These are phyloP conservation scores for sweet orange (Citrus sinensis) DNA, from an alignment of 345 rosid species.

Conservation along the genomic window DVS_A1.0 CM039163.1:9983501-9984000, in stretches of 20 bases:
- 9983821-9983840: conserved; percentile 75
- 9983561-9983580: not conserved
- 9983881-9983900: conserved; percentile 48
- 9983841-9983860: conserved; percentile 59
- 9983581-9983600: not conserved
- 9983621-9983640: not conserved
- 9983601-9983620: not conserved
- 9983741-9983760: conserved; percentile 36
- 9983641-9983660: not conserved
- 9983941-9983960: conserved; percentile 38
- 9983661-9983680: not conserved
- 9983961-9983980: conserved; percentile 24
- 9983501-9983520: not conserved
- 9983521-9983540: not conserved
- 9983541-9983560: not conserved
- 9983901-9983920: conserved; percentile 43
- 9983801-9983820: conserved; percentile 85
- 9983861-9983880: conserved; percentile 59
- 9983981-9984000: not conserved
- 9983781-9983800: conserved; percentile 87
- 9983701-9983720: not conserved
- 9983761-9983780: conserved; percentile 89
- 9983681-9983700: not conserved
- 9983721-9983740: not conserved
- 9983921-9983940: conserved; percentile 17